Evolutionary conservation across 2,329 filamentous ascomycete genomes (phyloP), one percentile per base, ranked within the genome.

Genomic region (Penicillium polonicum): DNA sequence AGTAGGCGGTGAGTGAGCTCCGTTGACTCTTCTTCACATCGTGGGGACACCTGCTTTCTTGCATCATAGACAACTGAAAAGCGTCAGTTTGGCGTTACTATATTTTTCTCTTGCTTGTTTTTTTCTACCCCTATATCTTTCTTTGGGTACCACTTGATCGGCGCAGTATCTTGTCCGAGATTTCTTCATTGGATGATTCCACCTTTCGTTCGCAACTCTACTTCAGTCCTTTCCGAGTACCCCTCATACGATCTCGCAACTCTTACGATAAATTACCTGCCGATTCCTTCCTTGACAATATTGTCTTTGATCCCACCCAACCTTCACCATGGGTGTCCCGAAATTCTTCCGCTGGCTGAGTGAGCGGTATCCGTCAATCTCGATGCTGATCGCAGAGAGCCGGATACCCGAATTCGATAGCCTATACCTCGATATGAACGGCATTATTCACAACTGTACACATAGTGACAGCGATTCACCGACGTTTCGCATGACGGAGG

Each of bases 271-370:
- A 51, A 43, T 31, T 17, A 43, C 38, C 42, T 15, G 13, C 21
- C 42, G 17, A 27, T 31, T 42, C 13, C 13, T 49, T 41, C 3
- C 35, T 44, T 53, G 48, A 58, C 42, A n/a, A 39, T 35, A 29
- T n/a, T 42, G 15, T 19, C 21, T 54, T 42, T 35, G 54, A 57
- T 25, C 17, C 13, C 5, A 48, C 23, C 54, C 59, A 44, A 56
- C 62, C 65, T 68, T 74, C 72, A 75, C 61, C 71, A 84, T 86
- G 86, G 86, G 88, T 85, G 87, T 91, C 65, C 82, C 82, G 73
- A 96, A 96, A 74, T 96, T 96, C 82, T 96, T 96, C 81, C 85
- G 94, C 85, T 99, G 95, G 94, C 89, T 99, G 83, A 97, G 92
- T 60, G 95, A 99, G 85, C 89, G 95, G 69, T 99, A 99, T 85